Evolutionary conservation across 305 asterid genomes (phyloP), one percentile per base, ranked within the genome.

Genomic region (Solanum hybrid): DNA sequence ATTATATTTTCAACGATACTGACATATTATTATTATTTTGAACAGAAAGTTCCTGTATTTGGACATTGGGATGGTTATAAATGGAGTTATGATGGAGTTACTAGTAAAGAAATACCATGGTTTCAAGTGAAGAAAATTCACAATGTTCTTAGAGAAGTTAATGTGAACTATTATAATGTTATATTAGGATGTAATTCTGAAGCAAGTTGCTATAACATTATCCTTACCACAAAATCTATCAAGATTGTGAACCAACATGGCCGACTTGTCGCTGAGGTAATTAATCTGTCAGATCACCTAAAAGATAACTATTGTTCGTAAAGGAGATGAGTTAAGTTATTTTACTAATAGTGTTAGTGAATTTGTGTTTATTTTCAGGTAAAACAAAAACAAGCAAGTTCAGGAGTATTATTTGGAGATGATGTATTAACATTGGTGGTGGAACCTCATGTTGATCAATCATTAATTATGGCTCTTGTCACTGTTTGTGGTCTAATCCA

Each of bases 21-120:
- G 1, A 81, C 0, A 2, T 80, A 8, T 7, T 14, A 7, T 42
- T 0, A 51, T 14, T 42, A 2, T 5, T 34, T 71, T 38, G 8
- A 51, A 90, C 97, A 96, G 98, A 95, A 91, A 87, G 76, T 94
- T 0, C 20, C 91, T 9, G 34, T 94, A n/a, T 92, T 93, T 32
- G 93, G 93, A 73, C 40, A 92, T 29, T 96, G 98, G 98, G 93
- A 95, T 51, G 98, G 98, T 4, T 94, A 92, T 22, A 97, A 91
- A 89, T 93, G 95, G 94, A 89, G 72, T 26, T 90, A 89, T 26
- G 90, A 92, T 6, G 94, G 88, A 76, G 91, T 78, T 6, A 85
- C 4, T 22, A 16, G 86, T 80, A 89, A 89, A 72, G 94, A 91
- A 92, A 92, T 91, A 24, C 94, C 95, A 89, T 94, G 96, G 95